These are phyloP conservation scores for Pseudohalonectria lignicola DNA, from an alignment of 2,329 filamentous ascomycete species.

Conservation along the genomic window DNA sequence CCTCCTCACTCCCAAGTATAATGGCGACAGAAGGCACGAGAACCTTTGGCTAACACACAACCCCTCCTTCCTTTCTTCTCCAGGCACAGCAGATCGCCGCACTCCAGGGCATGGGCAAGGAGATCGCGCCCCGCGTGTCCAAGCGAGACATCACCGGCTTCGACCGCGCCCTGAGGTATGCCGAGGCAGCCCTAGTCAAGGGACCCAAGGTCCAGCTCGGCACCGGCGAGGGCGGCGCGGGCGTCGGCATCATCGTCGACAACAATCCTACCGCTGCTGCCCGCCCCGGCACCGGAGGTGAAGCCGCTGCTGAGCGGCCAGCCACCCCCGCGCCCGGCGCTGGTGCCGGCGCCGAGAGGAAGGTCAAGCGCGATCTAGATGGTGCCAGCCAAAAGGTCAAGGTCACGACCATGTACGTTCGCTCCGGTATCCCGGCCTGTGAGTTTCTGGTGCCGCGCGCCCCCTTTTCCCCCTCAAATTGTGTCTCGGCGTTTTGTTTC, in stretches of 20 bases:
- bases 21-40: no score
- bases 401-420: conserved; percentile 35
- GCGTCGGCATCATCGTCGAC: conserved; percentile 23
- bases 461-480: no score
- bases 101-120: conserved; percentile 36
- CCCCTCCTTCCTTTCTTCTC: background rate
- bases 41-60: conserved; percentile 4
- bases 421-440: conserved; percentile 29
- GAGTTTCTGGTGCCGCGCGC: conserved; percentile 18
- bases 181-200: conserved; percentile 31
- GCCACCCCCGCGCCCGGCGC: background rate
- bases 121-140: conserved; percentile 31
- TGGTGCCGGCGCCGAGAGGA: background rate
- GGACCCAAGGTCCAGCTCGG: conserved; percentile 36
- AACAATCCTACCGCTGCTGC: conserved; percentile 14
- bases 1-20: background rate
- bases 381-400: conserved; percentile 15
- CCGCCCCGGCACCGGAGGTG: conserved; percentile 5
- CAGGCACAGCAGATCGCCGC: conserved; percentile 28
- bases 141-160: conserved; percentile 37
- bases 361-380: background rate
- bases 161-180: conserved; percentile 31
- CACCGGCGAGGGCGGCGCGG: conserved; percentile 27
- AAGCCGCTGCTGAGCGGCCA: background rate
- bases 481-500: conserved; percentile 2